Conservation (phyloP, 495 filamentous ascomycete genomes). For the Parathielavia appendiculata region DNA sequence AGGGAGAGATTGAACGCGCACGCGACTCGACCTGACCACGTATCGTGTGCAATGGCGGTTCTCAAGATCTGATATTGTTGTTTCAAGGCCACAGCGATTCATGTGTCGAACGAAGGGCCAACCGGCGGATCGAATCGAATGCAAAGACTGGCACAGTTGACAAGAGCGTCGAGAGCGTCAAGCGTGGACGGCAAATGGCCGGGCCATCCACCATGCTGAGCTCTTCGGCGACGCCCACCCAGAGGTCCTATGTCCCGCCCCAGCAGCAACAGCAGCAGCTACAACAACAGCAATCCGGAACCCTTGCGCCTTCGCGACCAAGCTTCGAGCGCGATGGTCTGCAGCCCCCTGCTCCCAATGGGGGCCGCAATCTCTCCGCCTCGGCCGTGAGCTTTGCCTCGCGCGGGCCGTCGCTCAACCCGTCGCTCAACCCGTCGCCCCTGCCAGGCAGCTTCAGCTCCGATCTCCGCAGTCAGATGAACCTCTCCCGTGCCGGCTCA, state of each 20-base stretch:
- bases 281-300: constrained; percentile 14
- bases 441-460: constrained; percentile 91
- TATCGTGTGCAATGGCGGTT: constrained; percentile 1
- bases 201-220: constrained; percentile 55
- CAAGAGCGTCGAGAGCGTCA: constrained; percentile 28
- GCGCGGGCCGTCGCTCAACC: constrained; percentile 45
- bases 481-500: constrained; percentile 62
- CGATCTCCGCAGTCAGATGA: constrained; percentile 71
- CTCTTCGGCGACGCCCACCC: constrained; percentile 65
- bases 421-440: constrained; percentile 60
- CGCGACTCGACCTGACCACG: constrained; percentile 7
- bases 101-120: constrained; percentile 13
- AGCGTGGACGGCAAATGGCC: constrained; percentile 47
- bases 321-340: constrained; percentile 53
- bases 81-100: constrained; percentile 7
- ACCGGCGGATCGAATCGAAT: constrained; percentile 25
- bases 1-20: background rate
- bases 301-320: constrained; percentile 37
- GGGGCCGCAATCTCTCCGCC: constrained; percentile 52
- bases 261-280: constrained; percentile 1
- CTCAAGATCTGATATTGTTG: too few species aligned
- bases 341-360: constrained; percentile 36
- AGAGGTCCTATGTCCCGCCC: constrained; percentile 55
- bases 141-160: constrained; percentile 16
- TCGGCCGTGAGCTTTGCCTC: constrained; percentile 57